phyloP scores from a whole-genome alignment of 2,329 filamentous ascomycete genomes.

The Sporothrix euskadiensis region DNA sequence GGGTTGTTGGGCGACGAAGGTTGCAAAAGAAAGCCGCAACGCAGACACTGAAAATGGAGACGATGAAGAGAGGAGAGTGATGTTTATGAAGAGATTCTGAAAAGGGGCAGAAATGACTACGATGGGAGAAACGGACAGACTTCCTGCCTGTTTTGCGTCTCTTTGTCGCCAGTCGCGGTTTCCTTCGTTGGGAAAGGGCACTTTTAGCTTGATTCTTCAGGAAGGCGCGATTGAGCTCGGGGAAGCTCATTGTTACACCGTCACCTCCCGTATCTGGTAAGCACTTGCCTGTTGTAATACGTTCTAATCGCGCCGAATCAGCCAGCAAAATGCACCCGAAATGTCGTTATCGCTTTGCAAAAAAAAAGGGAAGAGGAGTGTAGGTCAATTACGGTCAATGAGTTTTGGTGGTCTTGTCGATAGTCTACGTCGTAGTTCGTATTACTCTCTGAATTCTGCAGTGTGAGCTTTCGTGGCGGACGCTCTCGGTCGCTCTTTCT shows the following conservation, averaged over 20 bases:
- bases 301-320: conserved; percentile 19
- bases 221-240: conserved; percentile 1
- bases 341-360: not conserved
- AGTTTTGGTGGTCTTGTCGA: too few species aligned
- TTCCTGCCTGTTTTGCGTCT: conserved; percentile 2
- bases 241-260: not conserved
- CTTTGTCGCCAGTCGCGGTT: conserved; percentile 2
- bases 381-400: too few species aligned
- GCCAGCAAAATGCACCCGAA: not conserved
- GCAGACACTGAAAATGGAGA: not conserved
- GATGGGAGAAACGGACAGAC: not conserved
- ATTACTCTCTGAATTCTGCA: not conserved
- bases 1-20: not conserved
- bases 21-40: not conserved
- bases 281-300: not conserved
- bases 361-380: not conserved
- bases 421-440: not conserved
- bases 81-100: not conserved
- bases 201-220: not conserved
- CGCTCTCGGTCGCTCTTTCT: not conserved
- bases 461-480: not conserved
- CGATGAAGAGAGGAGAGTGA: not conserved
- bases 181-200: not conserved
- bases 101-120: not conserved
- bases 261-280: conserved; percentile 12